Conservation (phyloP, 164 flowering plant species). For the Warburgia ugandensis region DNA sequence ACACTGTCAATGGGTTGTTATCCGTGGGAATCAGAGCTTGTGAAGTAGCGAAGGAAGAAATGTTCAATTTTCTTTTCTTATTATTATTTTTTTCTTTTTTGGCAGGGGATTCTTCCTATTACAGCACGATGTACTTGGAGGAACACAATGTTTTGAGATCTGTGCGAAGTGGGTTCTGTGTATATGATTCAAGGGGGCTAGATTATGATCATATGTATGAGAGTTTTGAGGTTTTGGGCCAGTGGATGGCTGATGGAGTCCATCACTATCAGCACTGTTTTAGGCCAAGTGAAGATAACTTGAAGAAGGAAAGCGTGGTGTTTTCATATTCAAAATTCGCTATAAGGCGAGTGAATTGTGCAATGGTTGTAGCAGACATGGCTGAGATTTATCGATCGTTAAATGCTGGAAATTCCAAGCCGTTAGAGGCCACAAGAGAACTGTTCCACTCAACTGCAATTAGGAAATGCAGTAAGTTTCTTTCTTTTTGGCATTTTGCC, state of each 20-base stretch:
- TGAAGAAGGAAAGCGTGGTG: not conserved
- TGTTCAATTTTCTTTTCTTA: not conserved
- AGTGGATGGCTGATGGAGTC: conserved; percentile 60
- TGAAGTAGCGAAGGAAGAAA: no score
- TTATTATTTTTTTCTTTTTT: not conserved
- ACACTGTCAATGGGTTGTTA: no score
- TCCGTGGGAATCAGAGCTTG: no score
- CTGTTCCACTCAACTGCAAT: conserved; percentile 47
- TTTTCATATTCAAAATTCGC: conserved; percentile 31
- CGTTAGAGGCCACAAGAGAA: conserved; percentile 44
- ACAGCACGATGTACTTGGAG: conserved; percentile 49
- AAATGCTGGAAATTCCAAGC: conserved; percentile 33
- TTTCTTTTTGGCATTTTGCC: conserved; percentile 1
- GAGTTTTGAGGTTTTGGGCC: conserved; percentile 31
- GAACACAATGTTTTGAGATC: conserved; percentile 83
- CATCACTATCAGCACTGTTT: conserved; percentile 57
- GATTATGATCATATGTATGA: conserved; percentile 26
- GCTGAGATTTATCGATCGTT: conserved; percentile 46
- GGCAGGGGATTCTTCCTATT: conserved; percentile 27
- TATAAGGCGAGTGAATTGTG: conserved; percentile 50
- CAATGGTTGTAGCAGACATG: conserved; percentile 49
- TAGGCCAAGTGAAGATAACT: conserved; percentile 30
- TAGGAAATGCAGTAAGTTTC: conserved; percentile 47
- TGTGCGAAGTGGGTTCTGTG: conserved; percentile 57
- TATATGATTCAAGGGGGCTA: conserved; percentile 64